Evolutionary conservation across 139 green algal genomes (phyloP).

Genomic region (Tetraselmis chui): DNA sequence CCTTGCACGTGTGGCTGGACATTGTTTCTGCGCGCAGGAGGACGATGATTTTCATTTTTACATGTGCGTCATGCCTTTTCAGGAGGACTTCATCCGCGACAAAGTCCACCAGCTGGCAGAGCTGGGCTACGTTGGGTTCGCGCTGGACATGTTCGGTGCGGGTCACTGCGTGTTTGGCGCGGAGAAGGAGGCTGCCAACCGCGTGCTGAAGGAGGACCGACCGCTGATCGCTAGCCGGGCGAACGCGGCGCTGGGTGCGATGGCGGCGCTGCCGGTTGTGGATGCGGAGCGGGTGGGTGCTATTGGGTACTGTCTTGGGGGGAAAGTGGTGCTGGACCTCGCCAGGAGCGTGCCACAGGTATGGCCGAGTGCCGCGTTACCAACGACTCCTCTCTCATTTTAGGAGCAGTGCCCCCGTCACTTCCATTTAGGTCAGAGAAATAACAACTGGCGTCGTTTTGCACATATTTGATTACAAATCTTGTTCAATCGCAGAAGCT

Average conservation of each 20-base stretch:
- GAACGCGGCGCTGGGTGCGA: background rate
- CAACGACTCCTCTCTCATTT: too few species aligned
- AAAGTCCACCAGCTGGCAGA: constrained; percentile 11
- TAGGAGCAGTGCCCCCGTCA: too few species aligned
- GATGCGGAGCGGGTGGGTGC: background rate
- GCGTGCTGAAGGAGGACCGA: constrained; percentile 5
- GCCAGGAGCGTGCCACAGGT: background rate
- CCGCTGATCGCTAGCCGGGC: background rate
- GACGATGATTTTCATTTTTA: background rate
- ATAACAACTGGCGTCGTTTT: too few species aligned
- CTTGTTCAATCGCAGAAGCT: too few species aligned
- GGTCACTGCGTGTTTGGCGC: constrained; percentile 14
- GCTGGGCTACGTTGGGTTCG: constrained; percentile 14
- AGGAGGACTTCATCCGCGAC: constrained; percentile 16
- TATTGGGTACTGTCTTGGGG: constrained; percentile 15
- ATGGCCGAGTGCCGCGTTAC: too few species aligned
- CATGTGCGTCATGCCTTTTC: background rate
- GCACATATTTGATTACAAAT: too few species aligned
- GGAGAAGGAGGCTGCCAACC: constrained; percentile 7
- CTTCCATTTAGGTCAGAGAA: too few species aligned
- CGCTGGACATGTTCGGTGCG: constrained; percentile 19
- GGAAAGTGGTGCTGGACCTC: constrained; percentile 15
- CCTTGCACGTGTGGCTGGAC: too few species aligned
- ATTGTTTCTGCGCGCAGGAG: too few species aligned
- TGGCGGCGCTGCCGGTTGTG: background rate